Conservation (phyloP, 2,329 filamentous ascomycete species). For the Fusarium duplospermum region DNA sequence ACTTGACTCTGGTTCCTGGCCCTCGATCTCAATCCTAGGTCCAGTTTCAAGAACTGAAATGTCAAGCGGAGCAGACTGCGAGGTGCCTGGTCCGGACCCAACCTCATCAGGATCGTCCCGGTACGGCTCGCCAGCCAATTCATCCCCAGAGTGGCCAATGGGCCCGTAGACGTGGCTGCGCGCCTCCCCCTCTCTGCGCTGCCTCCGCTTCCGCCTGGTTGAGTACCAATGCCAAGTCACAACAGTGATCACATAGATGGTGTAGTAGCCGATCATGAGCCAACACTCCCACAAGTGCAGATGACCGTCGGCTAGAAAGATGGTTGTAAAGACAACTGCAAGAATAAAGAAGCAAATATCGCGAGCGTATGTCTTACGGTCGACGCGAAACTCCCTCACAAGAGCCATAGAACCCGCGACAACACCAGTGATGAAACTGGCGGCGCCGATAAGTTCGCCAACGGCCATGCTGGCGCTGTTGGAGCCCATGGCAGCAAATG, state of each 20-base stretch:
- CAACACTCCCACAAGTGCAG: conserved; percentile 90
- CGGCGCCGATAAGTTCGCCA: conserved; percentile 93
- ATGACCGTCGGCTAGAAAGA: conserved; percentile 85
- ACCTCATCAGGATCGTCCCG: conserved; percentile 65
- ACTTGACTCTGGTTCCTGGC: conserved; percentile 54
- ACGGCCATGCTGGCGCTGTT: conserved; percentile 97
- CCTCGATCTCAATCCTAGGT: conserved; percentile 61
- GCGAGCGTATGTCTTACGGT: conserved; percentile 87
- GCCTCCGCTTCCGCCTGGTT: conserved; percentile 68
- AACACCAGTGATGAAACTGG: conserved; percentile 95
- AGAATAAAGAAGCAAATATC: conserved; percentile 94
- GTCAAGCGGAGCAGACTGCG: conserved; percentile 46
- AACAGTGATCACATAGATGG: conserved; percentile 89
- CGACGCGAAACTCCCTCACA: conserved; percentile 93
- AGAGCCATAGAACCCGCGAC: conserved; percentile 97
- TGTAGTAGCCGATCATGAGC: conserved; percentile 90
- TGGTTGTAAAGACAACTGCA: conserved; percentile 86
- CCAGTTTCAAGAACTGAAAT: conserved; percentile 58
- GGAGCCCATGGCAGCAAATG: conserved; percentile 96
- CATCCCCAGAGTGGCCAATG: conserved; percentile 62
- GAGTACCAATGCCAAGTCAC: conserved; percentile 93
- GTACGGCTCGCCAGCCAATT: conserved; percentile 69
- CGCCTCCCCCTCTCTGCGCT: conserved; percentile 76
- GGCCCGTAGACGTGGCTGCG: conserved; percentile 78
- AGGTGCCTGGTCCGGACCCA: conserved; percentile 31